A percentile compares a stretch with the other conserved stretches of the same genome.
These are phyloP conservation scores for Lizonia empirigonia DNA, from an alignment of 2,329 filamentous ascomycete species.

Conservation along the genomic window DNA sequence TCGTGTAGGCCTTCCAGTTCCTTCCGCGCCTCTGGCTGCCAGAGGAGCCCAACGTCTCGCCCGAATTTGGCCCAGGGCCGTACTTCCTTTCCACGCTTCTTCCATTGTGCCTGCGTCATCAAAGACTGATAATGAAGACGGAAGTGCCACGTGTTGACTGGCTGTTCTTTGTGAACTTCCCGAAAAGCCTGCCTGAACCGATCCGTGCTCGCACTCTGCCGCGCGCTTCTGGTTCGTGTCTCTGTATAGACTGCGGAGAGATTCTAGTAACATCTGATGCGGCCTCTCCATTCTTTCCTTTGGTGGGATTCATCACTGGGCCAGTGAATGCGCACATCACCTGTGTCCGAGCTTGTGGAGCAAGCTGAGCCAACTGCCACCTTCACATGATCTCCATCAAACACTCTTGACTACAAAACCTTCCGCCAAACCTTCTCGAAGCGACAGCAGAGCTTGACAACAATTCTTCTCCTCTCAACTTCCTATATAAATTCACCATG, in stretches of 20 bases:
- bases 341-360: background rate
- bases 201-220: background rate
- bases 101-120: too few species aligned
- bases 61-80: background rate
- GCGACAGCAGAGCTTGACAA: background rate
- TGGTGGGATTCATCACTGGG: background rate
- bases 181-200: background rate
- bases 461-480: background rate
- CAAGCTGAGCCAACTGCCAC: background rate
- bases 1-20: background rate
- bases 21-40: background rate
- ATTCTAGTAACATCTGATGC: background rate
- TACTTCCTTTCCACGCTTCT: background rate
- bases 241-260: background rate
- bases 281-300: background rate
- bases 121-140: too few species aligned
- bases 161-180: background rate
- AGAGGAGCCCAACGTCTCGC: background rate
- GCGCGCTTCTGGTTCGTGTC: background rate
- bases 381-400: too few species aligned
- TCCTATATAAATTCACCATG: background rate
- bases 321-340: background rate
- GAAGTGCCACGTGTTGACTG: too few species aligned
- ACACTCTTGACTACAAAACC: too few species aligned
- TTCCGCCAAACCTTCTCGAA: background rate